A percentile compares a stretch with the other conserved stretches of the same genome.
Evolutionary conservation across 2,329 filamentous ascomycete species (phyloP).

Genomic region (Coleophoma eucalyptorum): DNA sequence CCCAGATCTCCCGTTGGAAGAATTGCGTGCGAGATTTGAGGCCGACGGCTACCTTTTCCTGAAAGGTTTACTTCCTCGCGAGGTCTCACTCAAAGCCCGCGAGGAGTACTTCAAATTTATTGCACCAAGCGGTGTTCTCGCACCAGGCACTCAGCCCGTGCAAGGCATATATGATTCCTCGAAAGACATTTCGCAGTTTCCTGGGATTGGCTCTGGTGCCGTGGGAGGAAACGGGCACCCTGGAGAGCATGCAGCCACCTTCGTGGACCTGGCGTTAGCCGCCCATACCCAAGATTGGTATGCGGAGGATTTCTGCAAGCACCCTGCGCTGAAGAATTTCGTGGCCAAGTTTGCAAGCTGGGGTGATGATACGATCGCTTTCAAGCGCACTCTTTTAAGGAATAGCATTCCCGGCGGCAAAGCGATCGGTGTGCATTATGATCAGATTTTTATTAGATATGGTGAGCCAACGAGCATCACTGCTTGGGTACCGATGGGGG

Average conservation of each 20-base stretch:
- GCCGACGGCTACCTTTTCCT: conserved; percentile 52
- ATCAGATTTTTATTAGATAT: conserved; percentile 45
- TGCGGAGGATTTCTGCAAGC: conserved; percentile 48
- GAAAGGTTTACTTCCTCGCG: conserved; percentile 48
- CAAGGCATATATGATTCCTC: conserved; percentile 48
- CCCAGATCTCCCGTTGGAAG: conserved; percentile 33
- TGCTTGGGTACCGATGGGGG: conserved; percentile 47
- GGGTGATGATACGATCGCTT: conserved; percentile 47
- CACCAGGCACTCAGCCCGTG: conserved; percentile 44
- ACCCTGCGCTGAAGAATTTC: conserved; percentile 43
- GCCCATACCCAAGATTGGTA: conserved; percentile 52
- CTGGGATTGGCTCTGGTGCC: conserved; percentile 50
- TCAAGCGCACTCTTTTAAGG: conserved; percentile 46
- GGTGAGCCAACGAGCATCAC: conserved; percentile 44
- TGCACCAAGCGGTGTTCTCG: conserved; percentile 50
- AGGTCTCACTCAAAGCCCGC: conserved; percentile 47
- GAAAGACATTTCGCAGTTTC: conserved; percentile 33
- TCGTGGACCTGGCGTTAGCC: conserved; percentile 46
- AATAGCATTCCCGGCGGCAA: conserved; percentile 48
- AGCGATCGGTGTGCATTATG: conserved; percentile 48
- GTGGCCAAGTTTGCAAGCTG: conserved; percentile 48
- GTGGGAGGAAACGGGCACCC: conserved; percentile 39
- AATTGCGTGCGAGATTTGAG: conserved; percentile 40
- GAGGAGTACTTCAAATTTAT: conserved; percentile 50
- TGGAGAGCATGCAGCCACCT: conserved; percentile 27